Conservation (phyloP, 2,329 filamentous ascomycete genomes). For the Fusarium sp. region DNA sequence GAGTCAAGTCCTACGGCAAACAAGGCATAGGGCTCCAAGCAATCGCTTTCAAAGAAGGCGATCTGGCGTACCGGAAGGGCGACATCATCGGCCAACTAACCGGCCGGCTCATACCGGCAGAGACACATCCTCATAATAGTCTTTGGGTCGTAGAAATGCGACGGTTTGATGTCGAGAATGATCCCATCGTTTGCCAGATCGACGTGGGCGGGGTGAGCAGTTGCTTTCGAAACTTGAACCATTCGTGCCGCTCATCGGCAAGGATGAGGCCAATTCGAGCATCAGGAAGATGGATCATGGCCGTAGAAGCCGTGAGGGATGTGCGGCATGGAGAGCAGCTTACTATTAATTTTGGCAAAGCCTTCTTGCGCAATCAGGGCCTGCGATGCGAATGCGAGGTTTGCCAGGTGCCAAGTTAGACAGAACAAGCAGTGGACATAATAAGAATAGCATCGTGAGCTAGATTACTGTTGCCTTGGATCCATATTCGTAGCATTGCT, state of each 20-base stretch:
- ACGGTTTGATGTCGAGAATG: not conserved
- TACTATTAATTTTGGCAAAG: conserved; percentile 5
- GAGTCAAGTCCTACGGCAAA: not conserved
- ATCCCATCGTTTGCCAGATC: conserved; percentile 4
- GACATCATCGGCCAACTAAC: conserved; percentile 1
- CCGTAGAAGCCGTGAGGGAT: not conserved
- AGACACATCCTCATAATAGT: not conserved
- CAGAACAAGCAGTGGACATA: too few species aligned
- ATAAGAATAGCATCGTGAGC: too few species aligned
- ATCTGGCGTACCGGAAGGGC: not conserved
- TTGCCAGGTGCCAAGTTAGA: not conserved
- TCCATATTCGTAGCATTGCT: too few species aligned
- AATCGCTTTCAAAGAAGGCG: not conserved
- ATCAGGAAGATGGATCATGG: not conserved
- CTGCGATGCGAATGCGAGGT: conserved; percentile 1
- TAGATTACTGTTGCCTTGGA: too few species aligned
- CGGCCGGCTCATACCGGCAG: not conserved
- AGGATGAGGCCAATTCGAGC: not conserved
- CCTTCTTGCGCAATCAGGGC: conserved; percentile 5
- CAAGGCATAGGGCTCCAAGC: conserved; percentile 1
- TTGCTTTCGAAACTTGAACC: not conserved
- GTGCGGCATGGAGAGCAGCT: not conserved
- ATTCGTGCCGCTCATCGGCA: not conserved
- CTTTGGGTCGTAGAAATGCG: conserved; percentile 3
- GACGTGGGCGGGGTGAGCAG: not conserved